Conservation (phyloP, 2,329 filamentous ascomycete genomes). For the Colletotrichum camelliae region DNA sequence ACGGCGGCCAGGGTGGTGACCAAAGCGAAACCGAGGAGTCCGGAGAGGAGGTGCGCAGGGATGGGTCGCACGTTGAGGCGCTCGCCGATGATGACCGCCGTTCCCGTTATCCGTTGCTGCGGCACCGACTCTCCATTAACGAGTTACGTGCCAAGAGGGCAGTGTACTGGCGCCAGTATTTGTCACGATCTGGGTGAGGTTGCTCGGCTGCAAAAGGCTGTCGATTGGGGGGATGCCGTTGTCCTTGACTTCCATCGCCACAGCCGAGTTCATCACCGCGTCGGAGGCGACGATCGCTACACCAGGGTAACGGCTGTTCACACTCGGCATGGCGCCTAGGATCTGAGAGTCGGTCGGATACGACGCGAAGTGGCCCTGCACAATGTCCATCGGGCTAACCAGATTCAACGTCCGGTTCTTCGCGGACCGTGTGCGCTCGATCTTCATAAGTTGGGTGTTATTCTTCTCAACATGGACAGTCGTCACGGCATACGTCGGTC, state of each 20-base stretch:
- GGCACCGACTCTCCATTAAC: conserved; percentile 27
- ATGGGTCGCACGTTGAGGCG: conserved; percentile 33
- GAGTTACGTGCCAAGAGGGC: conserved; percentile 36
- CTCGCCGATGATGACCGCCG: conserved; percentile 30
- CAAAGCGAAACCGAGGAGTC: conserved; percentile 30
- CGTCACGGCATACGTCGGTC: conserved; percentile 28
- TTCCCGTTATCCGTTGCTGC: conserved; percentile 20
- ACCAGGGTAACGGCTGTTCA: conserved; percentile 25
- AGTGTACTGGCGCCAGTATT: conserved; percentile 40
- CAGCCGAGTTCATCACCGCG: conserved; percentile 35
- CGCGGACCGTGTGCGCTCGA: conserved; percentile 3
- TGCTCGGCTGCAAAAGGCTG: conserved; percentile 27
- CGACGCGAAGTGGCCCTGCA: conserved; percentile 27
- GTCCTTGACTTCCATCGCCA: conserved; percentile 30
- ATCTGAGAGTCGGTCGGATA: conserved; percentile 20
- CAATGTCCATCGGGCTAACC: conserved; percentile 30
- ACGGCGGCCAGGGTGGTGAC: conserved; percentile 25
- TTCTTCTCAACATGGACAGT: conserved; percentile 28
- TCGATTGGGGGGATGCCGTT: conserved; percentile 24
- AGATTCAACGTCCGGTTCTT: conserved; percentile 18
- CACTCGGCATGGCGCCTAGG: neutral
- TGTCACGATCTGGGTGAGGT: conserved; percentile 29
- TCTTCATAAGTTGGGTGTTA: conserved; percentile 23
- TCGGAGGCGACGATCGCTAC: conserved; percentile 34
- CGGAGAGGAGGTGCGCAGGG: conserved; percentile 36